Conservation (phyloP, 2,329 filamentous ascomycete species). For the Arthrinium puccinioides region DNA sequence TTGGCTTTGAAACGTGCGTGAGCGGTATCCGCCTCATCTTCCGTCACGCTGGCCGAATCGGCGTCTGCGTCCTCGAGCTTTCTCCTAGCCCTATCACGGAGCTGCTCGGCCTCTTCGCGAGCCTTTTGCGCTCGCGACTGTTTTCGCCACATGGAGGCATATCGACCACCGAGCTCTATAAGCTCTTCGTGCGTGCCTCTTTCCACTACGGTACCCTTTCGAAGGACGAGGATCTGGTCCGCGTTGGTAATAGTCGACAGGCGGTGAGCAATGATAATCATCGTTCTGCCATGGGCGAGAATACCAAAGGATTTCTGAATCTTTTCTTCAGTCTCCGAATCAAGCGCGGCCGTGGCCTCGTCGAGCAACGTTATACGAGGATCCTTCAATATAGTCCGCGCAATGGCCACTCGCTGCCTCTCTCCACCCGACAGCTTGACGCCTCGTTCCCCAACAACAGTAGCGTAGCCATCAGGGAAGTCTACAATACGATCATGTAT, state of each 20-base stretch:
- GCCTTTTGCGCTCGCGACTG: conserved; percentile 36
- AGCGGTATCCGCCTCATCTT: conserved; percentile 1
- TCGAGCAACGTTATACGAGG: conserved; percentile 65
- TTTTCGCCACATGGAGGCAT: conserved; percentile 46
- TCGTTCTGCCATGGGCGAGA: conserved; percentile 41
- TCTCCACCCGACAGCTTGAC: conserved; percentile 48
- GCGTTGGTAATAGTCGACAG: conserved; percentile 50
- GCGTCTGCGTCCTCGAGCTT: conserved; percentile 1
- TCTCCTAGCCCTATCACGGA: not conserved
- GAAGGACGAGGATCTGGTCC: conserved; percentile 47
- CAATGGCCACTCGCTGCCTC: conserved; percentile 52
- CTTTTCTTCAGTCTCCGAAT: conserved; percentile 51
- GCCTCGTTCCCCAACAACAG: conserved; percentile 18
- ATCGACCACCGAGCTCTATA: conserved; percentile 35
- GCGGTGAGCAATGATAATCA: conserved; percentile 48
- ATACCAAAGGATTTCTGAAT: conserved; percentile 47
- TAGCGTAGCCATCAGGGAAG: conserved; percentile 38
- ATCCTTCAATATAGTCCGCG: conserved; percentile 60
- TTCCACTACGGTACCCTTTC: conserved; percentile 43
- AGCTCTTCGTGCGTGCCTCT: conserved; percentile 41
- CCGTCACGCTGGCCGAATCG: conserved; percentile 1
- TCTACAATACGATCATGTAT: conserved; percentile 51
- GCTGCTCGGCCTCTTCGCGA: conserved; percentile 6
- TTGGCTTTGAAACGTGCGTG: not conserved
- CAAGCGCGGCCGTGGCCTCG: conserved; percentile 64